phyloP scores from a whole-genome alignment of 352 stramenopile species.

The Pythium apleroticum region DNA sequence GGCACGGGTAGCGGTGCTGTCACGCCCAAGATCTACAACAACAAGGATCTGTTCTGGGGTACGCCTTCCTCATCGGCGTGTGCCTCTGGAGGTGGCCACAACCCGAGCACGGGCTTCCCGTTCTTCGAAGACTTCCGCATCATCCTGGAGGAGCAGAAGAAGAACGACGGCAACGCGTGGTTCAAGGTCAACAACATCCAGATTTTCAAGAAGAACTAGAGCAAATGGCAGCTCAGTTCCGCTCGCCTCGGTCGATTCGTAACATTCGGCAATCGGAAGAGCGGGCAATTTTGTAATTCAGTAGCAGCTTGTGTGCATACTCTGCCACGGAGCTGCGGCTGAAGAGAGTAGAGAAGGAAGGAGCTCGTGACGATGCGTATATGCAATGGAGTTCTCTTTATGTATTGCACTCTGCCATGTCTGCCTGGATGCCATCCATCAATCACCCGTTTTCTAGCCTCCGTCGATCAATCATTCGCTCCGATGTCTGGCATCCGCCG shows the following conservation, averaged over 20 bases:
- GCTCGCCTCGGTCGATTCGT: too few relatives aligned
- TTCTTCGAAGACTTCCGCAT: constrained; percentile 79
- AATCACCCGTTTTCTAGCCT: too few relatives aligned
- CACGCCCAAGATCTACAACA: constrained; percentile 81
- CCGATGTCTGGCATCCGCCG: background rate
- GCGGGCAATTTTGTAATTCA: background rate
- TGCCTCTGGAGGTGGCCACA: constrained; percentile 47
- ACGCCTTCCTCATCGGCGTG: constrained; percentile 44
- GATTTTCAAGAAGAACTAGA: constrained; percentile 49
- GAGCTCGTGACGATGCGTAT: too few relatives aligned
- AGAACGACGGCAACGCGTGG: constrained; percentile 55
- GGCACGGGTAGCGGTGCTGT: constrained; percentile 35
- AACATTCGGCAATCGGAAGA: background rate
- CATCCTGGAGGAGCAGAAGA: constrained; percentile 78
- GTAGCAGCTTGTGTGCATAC: background rate
- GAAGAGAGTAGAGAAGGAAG: background rate
- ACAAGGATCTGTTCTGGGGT: constrained; percentile 69
- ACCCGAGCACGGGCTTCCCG: constrained; percentile 62
- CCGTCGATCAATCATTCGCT: background rate
- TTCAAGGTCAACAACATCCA: constrained; percentile 79
- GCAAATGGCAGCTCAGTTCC: background rate
- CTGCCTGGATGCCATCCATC: background rate
- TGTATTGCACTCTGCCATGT: background rate
- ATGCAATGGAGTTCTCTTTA: background rate
- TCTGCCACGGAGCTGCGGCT: background rate